Evolutionary conservation across 352 stramenopile species (phyloP).

Genomic region (Phytophthora hibernalis): DNA sequence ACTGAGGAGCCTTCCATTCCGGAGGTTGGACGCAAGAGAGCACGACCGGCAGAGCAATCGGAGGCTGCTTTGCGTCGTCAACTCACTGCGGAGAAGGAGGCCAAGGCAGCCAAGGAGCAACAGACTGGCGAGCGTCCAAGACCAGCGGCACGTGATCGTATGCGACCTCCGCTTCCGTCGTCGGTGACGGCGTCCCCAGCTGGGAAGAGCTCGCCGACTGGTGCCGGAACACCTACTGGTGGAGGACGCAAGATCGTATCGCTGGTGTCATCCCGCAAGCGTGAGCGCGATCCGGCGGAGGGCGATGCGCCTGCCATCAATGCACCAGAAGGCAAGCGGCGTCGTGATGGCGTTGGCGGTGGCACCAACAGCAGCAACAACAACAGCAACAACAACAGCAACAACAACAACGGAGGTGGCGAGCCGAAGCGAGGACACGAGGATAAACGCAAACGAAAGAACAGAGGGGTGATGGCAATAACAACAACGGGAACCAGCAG

Average conservation of each 20-base stretch:
- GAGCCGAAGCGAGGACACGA: conserved; percentile 45
- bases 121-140: conserved; percentile 31
- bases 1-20: conserved; percentile 38
- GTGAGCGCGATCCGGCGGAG: conserved; percentile 57
- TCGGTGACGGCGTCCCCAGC: conserved; percentile 13
- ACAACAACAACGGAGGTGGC: conserved; percentile 13
- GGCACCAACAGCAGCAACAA: not conserved
- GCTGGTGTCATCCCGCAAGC: conserved; percentile 76
- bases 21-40: conserved; percentile 50
- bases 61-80: conserved; percentile 75
- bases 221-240: conserved; percentile 32
- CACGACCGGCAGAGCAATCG: conserved; percentile 56
- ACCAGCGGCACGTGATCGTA: conserved; percentile 31
- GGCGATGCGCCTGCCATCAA: conserved; percentile 11
- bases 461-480: conserved; percentile 49
- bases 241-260: conserved; percentile 77
- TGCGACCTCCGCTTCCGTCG: conserved; percentile 35
- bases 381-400: conserved; percentile 11
- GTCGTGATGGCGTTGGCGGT: conserved; percentile 44
- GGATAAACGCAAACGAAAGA: conserved; percentile 63
- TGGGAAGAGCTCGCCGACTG: conserved; percentile 12
- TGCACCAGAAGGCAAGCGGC: conserved; percentile 50
- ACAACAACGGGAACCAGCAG: conserved; percentile 15
- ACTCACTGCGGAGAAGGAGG: conserved; percentile 78
- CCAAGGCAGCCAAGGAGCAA: conserved; percentile 41